Conservation (phyloP, 2,329 filamentous ascomycete genomes). For the Myrmaecium sp. region DNA sequence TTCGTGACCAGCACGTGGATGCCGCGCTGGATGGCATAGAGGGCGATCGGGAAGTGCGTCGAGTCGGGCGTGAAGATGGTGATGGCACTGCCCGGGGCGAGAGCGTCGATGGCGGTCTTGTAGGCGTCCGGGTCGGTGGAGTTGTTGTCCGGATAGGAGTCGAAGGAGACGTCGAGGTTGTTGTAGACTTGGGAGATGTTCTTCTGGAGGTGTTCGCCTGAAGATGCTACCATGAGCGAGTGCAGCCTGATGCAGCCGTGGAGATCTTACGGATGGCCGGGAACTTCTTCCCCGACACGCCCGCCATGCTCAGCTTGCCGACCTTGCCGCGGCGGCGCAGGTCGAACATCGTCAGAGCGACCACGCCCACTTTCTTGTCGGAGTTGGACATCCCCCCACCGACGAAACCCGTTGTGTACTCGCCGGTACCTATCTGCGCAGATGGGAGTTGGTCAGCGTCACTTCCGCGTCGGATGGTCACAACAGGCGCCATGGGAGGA, state of each 20-base stretch:
- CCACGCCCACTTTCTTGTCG: constrained; percentile 93
- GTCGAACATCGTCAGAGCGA: constrained; percentile 79
- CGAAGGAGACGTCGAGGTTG: constrained; percentile 69
- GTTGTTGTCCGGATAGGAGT: constrained; percentile 63
- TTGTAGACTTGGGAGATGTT: constrained; percentile 87
- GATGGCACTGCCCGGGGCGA: constrained; percentile 70
- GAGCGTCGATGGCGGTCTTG: constrained; percentile 72
- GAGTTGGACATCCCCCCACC: constrained; percentile 67
- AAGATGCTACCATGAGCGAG: too few species aligned
- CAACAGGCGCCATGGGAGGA: neutral
- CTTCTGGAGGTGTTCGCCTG: constrained; percentile 66
- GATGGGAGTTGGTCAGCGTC: constrained; percentile 13
- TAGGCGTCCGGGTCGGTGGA: constrained; percentile 63
- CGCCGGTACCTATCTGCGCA: constrained; percentile 61
- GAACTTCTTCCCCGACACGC: constrained; percentile 76
- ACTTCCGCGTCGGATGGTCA: neutral
- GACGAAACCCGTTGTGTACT: constrained; percentile 94
- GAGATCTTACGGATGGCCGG: constrained; percentile 61
- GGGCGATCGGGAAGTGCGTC: constrained; percentile 79
- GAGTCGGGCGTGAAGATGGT: constrained; percentile 93
- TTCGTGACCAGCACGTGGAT: constrained; percentile 91
- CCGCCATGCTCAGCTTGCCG: constrained; percentile 71
- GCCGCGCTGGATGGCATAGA: constrained; percentile 76
- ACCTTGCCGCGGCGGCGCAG: constrained; percentile 79
- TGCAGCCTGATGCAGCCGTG: too few species aligned